These are phyloP conservation scores for Trichoderma aggressivum DNA, from an alignment of 2,329 filamentous ascomycete genomes.

Conservation along the genomic window DNA sequence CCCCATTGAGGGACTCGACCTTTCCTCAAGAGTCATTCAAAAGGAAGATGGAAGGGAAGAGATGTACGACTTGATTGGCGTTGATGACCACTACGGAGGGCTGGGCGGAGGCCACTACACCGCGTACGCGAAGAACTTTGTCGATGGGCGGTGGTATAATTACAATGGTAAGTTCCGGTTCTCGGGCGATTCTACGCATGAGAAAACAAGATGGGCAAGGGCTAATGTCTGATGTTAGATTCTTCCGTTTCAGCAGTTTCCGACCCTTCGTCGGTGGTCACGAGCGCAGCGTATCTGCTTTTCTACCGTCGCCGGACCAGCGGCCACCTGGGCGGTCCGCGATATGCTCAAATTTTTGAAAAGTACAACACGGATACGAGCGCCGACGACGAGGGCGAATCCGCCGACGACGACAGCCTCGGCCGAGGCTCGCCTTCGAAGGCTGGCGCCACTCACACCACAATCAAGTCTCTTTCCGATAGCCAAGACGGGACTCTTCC, in stretches of 20 bases:
- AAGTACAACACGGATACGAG: conserved; percentile 56
- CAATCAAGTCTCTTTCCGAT: conserved; percentile 28
- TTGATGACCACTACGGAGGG: conserved; percentile 93
- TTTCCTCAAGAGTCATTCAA: conserved; percentile 74
- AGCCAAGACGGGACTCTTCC: conserved; percentile 33
- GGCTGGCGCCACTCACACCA: conserved; percentile 21
- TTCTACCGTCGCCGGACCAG: conserved; percentile 89
- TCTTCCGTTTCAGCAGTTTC: conserved; percentile 63
- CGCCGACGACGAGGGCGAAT: conserved; percentile 43
- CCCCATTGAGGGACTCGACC: conserved; percentile 80
- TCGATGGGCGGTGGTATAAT: conserved; percentile 87
- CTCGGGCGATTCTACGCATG: too few species aligned
- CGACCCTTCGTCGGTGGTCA: conserved; percentile 63
- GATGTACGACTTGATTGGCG: conserved; percentile 88
- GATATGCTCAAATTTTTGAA: conserved; percentile 67
- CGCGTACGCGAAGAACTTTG: conserved; percentile 88
- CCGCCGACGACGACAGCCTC: conserved; percentile 73
- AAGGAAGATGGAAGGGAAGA: conserved; percentile 77
- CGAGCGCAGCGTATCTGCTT: conserved; percentile 79
- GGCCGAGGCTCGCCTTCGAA: background rate
- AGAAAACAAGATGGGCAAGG: background rate
- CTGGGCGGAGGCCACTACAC: conserved; percentile 96
- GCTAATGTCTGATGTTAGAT: conserved; percentile 57
- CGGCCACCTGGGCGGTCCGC: conserved; percentile 72
- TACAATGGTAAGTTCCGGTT: conserved; percentile 75